Conservation (phyloP, 306 rosid species). For the Lablab purpureus region DNA sequence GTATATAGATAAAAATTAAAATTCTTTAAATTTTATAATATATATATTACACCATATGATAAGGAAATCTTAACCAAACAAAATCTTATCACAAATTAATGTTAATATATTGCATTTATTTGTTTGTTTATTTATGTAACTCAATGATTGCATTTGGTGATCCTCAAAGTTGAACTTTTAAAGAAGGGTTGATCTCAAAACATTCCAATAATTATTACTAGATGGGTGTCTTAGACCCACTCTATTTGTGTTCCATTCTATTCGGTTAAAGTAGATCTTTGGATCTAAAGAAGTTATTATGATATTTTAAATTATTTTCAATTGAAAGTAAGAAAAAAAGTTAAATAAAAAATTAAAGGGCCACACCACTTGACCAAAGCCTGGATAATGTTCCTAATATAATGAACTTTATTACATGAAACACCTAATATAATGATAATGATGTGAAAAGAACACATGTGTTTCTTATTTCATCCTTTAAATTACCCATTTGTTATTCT, state of each 20-base stretch:
- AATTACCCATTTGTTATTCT: neutral
- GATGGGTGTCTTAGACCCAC: slow-evolving; percentile 42
- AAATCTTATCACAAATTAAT: neutral
- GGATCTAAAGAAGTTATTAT: slow-evolving; percentile 12
- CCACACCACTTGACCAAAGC: neutral
- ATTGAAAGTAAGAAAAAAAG: neutral
- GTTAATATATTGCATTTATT: no score
- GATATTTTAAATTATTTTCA: neutral
- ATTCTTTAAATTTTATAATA: no score
- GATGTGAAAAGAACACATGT: neutral
- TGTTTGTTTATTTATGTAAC: no score
- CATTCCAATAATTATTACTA: slow-evolving; percentile 38
- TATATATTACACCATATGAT: no score
- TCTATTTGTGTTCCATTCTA: slow-evolving; percentile 12
- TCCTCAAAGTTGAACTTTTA: slow-evolving; percentile 44
- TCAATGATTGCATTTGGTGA: slow-evolving; percentile 26
- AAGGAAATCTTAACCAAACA: neutral
- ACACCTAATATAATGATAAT: slow-evolving; percentile 14
- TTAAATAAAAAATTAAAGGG: neutral
- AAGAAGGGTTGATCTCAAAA: slow-evolving; percentile 2
- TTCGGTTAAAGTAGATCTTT: slow-evolving; percentile 36
- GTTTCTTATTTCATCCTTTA: neutral
- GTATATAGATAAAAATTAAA: no score
- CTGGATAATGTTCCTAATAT: neutral
- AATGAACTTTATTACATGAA: neutral